Evolutionary conservation across 495 filamentous ascomycete species (phyloP).

Genomic region (Alectoria sarmentosa): DNA sequence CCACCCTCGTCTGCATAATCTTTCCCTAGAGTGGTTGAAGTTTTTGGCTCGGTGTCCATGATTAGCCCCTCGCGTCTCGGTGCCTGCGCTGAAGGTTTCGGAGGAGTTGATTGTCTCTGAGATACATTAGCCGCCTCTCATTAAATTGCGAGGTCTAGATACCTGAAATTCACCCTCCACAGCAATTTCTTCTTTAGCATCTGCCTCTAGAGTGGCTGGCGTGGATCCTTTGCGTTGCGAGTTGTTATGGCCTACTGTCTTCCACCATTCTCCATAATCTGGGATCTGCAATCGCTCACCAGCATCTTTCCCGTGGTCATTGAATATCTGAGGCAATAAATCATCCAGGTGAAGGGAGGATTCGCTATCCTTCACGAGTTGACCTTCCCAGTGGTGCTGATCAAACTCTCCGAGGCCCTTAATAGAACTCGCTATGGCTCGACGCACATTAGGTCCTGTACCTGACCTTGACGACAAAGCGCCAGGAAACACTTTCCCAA

Average conservation of each 20-base stretch:
- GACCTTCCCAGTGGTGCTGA: constrained; percentile 35
- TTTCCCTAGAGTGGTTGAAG: neutral
- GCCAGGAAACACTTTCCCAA: constrained; percentile 63
- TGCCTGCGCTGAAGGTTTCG: constrained; percentile 2
- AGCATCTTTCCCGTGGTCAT: neutral
- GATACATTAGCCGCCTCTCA: neutral
- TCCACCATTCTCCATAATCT: constrained; percentile 38
- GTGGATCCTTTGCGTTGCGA: constrained; percentile 1
- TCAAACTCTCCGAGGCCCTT: constrained; percentile 44
- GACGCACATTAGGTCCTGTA: constrained; percentile 32
- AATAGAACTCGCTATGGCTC: constrained; percentile 36
- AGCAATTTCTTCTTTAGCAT: neutral
- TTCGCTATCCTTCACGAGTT: neutral
- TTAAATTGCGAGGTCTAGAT: neutral
- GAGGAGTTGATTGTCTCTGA: constrained; percentile 15
- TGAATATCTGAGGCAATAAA: neutral
- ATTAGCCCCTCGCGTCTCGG: neutral
- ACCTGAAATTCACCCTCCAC: constrained; percentile 16
- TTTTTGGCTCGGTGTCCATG: neutral
- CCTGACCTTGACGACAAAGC: constrained; percentile 40
- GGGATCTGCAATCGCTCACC: constrained; percentile 2
- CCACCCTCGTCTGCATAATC: neutral
- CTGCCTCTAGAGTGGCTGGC: neutral
- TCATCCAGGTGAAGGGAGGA: neutral
- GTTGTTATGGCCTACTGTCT: constrained; percentile 22